These are phyloP conservation scores for Podaxis pistillaris DNA, from an alignment of 768 basidiomycete species.

Conservation along the genomic window DNA sequence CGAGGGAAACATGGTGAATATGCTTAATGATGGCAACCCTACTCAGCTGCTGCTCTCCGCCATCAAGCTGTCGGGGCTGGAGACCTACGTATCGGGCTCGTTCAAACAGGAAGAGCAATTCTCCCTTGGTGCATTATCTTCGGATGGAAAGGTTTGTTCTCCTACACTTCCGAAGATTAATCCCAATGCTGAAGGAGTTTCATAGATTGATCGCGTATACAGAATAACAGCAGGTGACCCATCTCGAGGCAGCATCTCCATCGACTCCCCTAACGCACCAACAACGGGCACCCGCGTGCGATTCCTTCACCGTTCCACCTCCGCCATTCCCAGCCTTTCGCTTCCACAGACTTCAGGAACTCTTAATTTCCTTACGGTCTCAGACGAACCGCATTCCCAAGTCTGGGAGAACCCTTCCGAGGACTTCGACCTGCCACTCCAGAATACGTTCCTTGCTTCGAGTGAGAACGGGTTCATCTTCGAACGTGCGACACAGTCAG, in stretches of 20 bases:
- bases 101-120: conserved; percentile 58
- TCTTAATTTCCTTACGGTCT: conserved; percentile 18
- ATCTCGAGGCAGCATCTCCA: conserved; percentile 59
- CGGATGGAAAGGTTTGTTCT: conserved; percentile 27
- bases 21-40: conserved; percentile 57
- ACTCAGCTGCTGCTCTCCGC: conserved; percentile 56
- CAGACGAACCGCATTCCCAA: conserved; percentile 12
- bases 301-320: conserved; percentile 39
- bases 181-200: background rate
- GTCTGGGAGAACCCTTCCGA: background rate
- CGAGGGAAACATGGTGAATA: conserved; percentile 69
- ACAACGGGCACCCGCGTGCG: conserved; percentile 48
- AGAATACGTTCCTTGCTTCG: conserved; percentile 40
- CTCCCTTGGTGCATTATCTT: conserved; percentile 46
- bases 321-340: conserved; percentile 14
- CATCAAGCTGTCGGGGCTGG: conserved; percentile 37
- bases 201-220: conserved; percentile 46
- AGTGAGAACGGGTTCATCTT: conserved; percentile 57
- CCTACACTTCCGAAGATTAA: background rate
- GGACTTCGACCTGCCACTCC: conserved; percentile 19
- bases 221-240: conserved; percentile 72
- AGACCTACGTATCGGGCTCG: conserved; percentile 19
- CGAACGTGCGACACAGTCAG: background rate
- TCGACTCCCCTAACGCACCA: conserved; percentile 54
- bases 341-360: conserved; percentile 2